These are phyloP conservation scores for Phaffomyces antillensis DNA, from an alignment of 805 yeast species.

Conservation along the genomic window DNA sequence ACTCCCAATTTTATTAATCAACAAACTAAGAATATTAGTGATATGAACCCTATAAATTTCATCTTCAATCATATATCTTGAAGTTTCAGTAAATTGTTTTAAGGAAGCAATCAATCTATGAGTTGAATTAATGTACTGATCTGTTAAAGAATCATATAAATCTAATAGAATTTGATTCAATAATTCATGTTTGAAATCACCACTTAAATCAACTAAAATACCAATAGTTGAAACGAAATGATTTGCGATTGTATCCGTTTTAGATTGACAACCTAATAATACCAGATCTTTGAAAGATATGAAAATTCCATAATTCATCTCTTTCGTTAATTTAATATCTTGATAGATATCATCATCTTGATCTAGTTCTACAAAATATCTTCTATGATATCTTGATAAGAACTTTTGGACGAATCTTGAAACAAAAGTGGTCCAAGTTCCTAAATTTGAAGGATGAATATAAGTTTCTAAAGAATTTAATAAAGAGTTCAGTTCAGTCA, in stretches of 20 bases:
- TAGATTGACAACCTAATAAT: conserved; percentile 72
- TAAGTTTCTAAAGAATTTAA: conserved; percentile 71
- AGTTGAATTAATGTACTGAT: conserved; percentile 60
- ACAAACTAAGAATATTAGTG: conserved; percentile 61
- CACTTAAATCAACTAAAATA: conserved; percentile 49
- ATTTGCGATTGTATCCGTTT: conserved; percentile 47
- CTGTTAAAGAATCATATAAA: conserved; percentile 64
- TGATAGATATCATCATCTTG: conserved; percentile 13
- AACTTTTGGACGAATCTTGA: conserved; percentile 58
- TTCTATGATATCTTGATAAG: conserved; percentile 51
- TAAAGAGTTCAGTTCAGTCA: conserved; percentile 46
- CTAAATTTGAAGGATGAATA: conserved; percentile 89
- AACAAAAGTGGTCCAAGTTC: conserved; percentile 74
- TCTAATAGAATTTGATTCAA: conserved; percentile 55
- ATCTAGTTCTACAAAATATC: conserved; percentile 43
- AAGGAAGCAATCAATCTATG: conserved; percentile 76
- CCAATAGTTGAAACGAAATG: conserved; percentile 54
- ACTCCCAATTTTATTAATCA: conserved; percentile 78
- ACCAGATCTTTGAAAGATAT: conserved; percentile 44
- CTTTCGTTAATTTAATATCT: conserved; percentile 22
- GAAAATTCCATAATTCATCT: conserved; percentile 29
- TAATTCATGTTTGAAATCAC: conserved; percentile 34
- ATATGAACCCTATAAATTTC: conserved; percentile 71
- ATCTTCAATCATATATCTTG: conserved; percentile 57
- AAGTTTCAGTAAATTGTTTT: conserved; percentile 54